Evolutionary conservation across 331 rosid species (phyloP), one percentile per base, ranked within the genome.

Genomic region (Malus hybrid): DNA sequence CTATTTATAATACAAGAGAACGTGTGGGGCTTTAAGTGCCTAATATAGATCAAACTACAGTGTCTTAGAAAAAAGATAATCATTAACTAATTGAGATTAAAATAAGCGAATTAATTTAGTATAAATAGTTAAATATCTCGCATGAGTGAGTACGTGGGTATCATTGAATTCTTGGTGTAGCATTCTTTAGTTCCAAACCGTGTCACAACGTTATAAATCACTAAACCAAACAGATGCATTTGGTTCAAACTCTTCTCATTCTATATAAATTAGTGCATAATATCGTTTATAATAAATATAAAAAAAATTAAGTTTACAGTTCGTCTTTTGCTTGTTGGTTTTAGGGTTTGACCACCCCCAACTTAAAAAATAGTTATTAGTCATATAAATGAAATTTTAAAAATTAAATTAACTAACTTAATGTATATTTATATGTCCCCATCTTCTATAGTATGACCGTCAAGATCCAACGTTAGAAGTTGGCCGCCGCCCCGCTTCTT

Each of bases 1-100:
- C 29, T 82, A 87, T 88, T 89, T 93, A 91, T 93, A 86, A 69
- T 85, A 80, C 77, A 27, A 33, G 68, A 67, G 79, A 74, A 74
- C 85, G 85, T 75, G 87, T 82, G 85, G 75, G 74, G 75, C 76
- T 42, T 71, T 54, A 61, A 4, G 64, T 75, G 71, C 72, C 71
- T 28, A 4, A 65, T 15, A 67, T 27, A 64, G 61, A 67, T 83
- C 65, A 75, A 70, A 54, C 34, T 18, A n/a, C n/a, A 70, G 4
- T 11, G 65, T 50, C 44, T 4, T 64, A 18, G 70, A 70, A 80
- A 14, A 72, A 18, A 36, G 18, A 62, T 27, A 62, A 27, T 14
- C 14, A 62, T 62, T 67, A 6, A 52, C 44, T 48, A 13, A 33
- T 60, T 13, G n/a, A 0, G 12, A 16, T 75, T 67, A 60, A 67